Percentiles rank a stretch among this genome's conserved stretches.
These are phyloP conservation scores for Triangularia setosa DNA, from an alignment of 2,329 filamentous ascomycete genomes.

Conservation along the genomic window DNA sequence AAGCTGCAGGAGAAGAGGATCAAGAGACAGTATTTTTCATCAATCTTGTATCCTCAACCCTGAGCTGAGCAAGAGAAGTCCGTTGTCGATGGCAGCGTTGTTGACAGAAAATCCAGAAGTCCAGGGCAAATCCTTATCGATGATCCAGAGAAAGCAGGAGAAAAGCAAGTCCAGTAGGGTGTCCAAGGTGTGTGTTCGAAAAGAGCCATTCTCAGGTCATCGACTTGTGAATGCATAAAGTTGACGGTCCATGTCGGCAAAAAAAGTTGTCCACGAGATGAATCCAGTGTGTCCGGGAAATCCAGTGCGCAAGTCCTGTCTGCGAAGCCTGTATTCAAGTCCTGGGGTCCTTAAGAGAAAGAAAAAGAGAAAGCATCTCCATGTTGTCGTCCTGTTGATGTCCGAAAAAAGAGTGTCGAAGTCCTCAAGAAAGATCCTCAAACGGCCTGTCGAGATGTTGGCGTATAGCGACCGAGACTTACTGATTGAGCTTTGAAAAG, in stretches of 20 bases:
- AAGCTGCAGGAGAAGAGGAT: not conserved
- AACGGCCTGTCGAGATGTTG: not conserved
- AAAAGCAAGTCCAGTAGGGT: not conserved
- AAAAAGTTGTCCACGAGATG: not conserved
- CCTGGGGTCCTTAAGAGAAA: not conserved
- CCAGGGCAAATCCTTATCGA: not conserved
- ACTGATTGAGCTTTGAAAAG: not conserved
- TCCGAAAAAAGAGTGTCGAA: not conserved
- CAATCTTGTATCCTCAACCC: slow-evolving; percentile 1
- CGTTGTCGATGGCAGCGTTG: not conserved
- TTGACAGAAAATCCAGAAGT: not conserved
- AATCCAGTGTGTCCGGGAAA: not conserved
- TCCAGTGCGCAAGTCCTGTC: slow-evolving; percentile 1
- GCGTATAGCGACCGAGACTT: not conserved
- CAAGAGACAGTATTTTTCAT: slow-evolving; percentile 4
- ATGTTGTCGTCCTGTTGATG: slow-evolving; percentile 1
- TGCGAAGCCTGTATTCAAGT: not conserved
- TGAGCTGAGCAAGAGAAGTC: not conserved
- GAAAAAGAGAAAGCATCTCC: slow-evolving; percentile 1
- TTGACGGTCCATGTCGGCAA: not conserved
- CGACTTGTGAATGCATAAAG: not conserved
- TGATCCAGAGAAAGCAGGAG: not conserved
- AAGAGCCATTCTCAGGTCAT: not conserved
- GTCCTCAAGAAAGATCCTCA: not conserved
- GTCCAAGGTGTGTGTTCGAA: not conserved